A percentile compares a stretch with the other conserved stretches of the same genome.
phyloP scores from a whole-genome alignment of 192 early-diverging fungal species.

The Obelidium mucronatum region DNA sequence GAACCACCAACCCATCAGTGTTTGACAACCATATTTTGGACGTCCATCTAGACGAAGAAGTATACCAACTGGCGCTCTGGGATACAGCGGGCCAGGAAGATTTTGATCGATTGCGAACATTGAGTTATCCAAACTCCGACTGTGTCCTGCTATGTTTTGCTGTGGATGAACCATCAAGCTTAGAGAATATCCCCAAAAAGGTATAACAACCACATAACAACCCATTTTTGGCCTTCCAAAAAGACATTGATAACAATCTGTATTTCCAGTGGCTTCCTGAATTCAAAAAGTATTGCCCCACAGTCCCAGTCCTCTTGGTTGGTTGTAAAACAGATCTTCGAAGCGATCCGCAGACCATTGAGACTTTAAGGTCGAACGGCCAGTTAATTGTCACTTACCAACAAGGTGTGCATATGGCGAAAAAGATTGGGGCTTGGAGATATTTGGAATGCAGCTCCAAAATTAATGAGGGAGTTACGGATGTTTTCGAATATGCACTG shows the following conservation, averaged over 20 bases:
- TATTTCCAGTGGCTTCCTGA: not conserved
- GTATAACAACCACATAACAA: not conserved
- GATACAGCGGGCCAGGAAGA: constrained; percentile 98
- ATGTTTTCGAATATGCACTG: constrained; percentile 84
- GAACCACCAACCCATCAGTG: too few species aligned
- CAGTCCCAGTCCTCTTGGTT: constrained; percentile 41
- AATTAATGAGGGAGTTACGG: constrained; percentile 74
- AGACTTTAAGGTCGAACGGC: not conserved
- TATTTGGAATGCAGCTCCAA: constrained; percentile 59
- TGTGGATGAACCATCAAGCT: constrained; percentile 45
- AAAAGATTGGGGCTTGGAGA: constrained; percentile 29
- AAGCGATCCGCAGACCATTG: constrained; percentile 17
- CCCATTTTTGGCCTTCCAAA: constrained; percentile 39
- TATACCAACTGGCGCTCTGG: constrained; percentile 80
- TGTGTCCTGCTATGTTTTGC: constrained; percentile 77
- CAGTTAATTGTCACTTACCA: constrained; percentile 16
- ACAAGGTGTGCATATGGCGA: constrained; percentile 30
- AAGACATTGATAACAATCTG: not conserved
- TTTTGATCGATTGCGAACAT: constrained; percentile 90
- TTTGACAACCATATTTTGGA: constrained; percentile 58
- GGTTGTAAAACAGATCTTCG: constrained; percentile 46
- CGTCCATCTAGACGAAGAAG: constrained; percentile 36
- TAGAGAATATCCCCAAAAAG: constrained; percentile 22
- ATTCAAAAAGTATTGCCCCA: constrained; percentile 34
- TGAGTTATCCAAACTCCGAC: constrained; percentile 91